Evolutionary conservation across 2,329 filamentous ascomycete species (phyloP), one percentile per base, ranked within the genome.

Genomic region (Colletotrichum sp.): DNA sequence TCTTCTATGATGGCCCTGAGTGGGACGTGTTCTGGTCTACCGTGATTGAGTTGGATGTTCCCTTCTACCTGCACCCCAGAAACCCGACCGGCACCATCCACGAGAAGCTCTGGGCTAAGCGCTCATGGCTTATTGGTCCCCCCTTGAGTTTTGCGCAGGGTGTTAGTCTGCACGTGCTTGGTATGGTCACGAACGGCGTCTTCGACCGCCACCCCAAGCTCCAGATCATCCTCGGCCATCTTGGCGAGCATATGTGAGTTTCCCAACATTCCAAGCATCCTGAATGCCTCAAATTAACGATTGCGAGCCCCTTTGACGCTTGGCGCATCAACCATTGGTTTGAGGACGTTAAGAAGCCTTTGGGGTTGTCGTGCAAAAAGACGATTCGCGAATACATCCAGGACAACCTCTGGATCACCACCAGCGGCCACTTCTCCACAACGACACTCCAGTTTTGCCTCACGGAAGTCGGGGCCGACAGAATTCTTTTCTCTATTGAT

Each of bases 281-380:
- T 32, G 30, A 32, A 32, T 32, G 10, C 30, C 30, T 32, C 30
- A 32, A 32, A 32, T 12, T 32, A 32, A 32, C 30, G 2, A 6
- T 12, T 1, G 1, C 10, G 10, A 32, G 30, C 2, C 30, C 30
- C 1, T 32, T 48, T 6, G 43, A 52, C 3, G 6, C 12, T 0
- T 52, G 43, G 43, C 1, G 43, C 0, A 52, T 52, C 3, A 8
- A 6, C 1, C 43, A 52, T 52, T 52, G 43, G 43, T 21, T 52
- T 52, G 43, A 52, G 0, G 43, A 52, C 1, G 43, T 52, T 24
- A 52, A 52, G 2, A 52, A 52, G 43, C 43, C 43, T 13, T 1
- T 52, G 10, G 43, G 43, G 3, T 21, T 52, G n/a, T 52, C 43
- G 3, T 8, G 6, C n/a, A 52, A 52, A 1, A 52, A 52, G 43